A percentile compares a stretch with the other conserved stretches of the same genome.
These are phyloP conservation scores for Phtheirospermum japonicum DNA, from an alignment of 257 asterid species.

Conservation along the genomic window DNA sequence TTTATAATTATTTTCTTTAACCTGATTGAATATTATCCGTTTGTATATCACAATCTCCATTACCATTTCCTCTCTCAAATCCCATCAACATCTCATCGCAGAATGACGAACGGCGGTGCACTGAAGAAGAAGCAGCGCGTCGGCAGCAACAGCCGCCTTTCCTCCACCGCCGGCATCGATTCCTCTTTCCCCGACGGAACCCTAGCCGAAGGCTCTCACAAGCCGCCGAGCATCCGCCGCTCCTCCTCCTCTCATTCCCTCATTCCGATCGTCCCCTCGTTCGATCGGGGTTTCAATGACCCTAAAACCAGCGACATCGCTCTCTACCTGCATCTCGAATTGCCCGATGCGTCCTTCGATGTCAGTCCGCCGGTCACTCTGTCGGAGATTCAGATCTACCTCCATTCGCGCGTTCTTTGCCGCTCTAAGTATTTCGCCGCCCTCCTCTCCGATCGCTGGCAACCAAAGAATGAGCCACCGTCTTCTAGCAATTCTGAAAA, in stretches of 20 bases:
- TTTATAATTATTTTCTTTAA: too few species aligned
- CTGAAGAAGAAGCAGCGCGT: constrained; percentile 58
- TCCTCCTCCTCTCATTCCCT: constrained; percentile 39
- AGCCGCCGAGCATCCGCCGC: constrained; percentile 39
- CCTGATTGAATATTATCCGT: too few species aligned
- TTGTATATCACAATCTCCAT: too few species aligned
- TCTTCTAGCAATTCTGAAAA: constrained; percentile 23
- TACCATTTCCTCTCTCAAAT: background rate
- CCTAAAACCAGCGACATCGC: constrained; percentile 57
- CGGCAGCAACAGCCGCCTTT: constrained; percentile 38
- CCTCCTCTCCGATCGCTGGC: constrained; percentile 77
- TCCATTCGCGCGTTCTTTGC: constrained; percentile 56
- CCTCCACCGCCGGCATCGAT: constrained; percentile 38
- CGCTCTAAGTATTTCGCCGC: constrained; percentile 65
- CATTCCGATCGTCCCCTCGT: constrained; percentile 26
- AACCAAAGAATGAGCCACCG: constrained; percentile 29
- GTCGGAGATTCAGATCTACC: constrained; percentile 52
- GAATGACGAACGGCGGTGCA: constrained; percentile 32
- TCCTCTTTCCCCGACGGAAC: constrained; percentile 38
- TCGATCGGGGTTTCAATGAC: constrained; percentile 52
- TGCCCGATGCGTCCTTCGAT: constrained; percentile 32
- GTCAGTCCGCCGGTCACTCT: constrained; percentile 31
- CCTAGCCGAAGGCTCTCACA: constrained; percentile 42
- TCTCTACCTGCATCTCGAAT: constrained; percentile 54
- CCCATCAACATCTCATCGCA: constrained; percentile 22